phyloP scores from a whole-genome alignment of 352 stramenopile genomes.

The Aphanomyces euteiches region DNA sequence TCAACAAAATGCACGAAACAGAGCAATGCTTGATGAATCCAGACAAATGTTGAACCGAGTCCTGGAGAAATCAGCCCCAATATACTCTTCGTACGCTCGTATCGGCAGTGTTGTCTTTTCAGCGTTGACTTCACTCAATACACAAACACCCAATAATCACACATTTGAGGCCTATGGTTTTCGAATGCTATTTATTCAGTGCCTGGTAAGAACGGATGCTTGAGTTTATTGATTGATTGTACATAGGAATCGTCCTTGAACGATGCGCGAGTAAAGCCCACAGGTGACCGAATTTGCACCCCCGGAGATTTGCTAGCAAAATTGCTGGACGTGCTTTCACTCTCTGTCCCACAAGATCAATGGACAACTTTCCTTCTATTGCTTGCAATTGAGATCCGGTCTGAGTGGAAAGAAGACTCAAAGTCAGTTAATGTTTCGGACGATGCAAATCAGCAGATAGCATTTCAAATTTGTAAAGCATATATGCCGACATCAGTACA shows the following conservation, averaged over 20 bases:
- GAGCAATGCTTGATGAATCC: not conserved
- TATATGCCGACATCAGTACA: too few relatives aligned
- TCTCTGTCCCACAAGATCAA: not conserved
- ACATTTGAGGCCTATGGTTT: constrained; percentile 1
- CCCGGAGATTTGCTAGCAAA: constrained; percentile 6
- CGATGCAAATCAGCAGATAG: too few relatives aligned
- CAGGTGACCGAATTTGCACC: not conserved
- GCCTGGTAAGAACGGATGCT: not conserved
- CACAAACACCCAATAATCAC: too few relatives aligned
- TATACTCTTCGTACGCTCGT: too few relatives aligned
- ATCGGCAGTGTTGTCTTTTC: too few relatives aligned
- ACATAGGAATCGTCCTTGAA: constrained; percentile 5
- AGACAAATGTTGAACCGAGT: not conserved
- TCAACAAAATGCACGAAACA: constrained; percentile 7
- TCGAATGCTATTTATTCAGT: constrained; percentile 13
- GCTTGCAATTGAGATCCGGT: constrained; percentile 8
- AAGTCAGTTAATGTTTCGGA: not conserved
- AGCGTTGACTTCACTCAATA: too few relatives aligned
- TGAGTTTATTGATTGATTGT: not conserved
- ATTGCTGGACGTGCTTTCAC: constrained; percentile 1
- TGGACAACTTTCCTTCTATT: not conserved
- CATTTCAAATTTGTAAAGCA: too few relatives aligned
- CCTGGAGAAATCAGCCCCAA: not conserved
- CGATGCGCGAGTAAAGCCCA: not conserved
- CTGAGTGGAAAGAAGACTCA: not conserved